These are phyloP conservation scores for Sequoiadendron giganteum DNA, from an alignment of 75 land plant species.

Conservation along the genomic window DNA sequence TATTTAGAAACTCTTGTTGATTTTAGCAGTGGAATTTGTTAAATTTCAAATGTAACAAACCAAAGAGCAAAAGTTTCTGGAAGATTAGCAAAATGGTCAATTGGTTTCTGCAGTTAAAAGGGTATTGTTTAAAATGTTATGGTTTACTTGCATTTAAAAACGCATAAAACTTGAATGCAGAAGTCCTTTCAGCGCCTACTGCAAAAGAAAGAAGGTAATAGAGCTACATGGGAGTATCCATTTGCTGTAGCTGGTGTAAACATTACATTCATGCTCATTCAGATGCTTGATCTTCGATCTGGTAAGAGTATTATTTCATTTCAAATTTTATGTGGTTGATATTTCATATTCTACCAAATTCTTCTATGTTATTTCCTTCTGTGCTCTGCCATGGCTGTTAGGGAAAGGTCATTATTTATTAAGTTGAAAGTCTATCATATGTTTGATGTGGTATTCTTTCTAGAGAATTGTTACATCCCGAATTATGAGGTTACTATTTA, in stretches of 20 bases:
- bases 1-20: not conserved
- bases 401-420: not conserved
- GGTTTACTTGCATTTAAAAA: not conserved
- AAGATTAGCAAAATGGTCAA: not conserved
- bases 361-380: not conserved
- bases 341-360: not conserved
- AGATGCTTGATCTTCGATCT: conserved; percentile 90
- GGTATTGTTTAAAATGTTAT: not conserved
- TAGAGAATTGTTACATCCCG: no score
- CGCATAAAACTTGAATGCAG: conserved; percentile 27
- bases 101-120: not conserved
- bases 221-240: conserved; percentile 95
- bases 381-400: not conserved
- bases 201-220: conserved; percentile 69
- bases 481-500: no score
- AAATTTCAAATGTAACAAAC: not conserved
- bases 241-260: conserved; percentile 99
- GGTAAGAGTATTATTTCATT: conserved; percentile 24
- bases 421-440: not conserved
- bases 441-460: conserved; percentile 1
- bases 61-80: not conserved
- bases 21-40: not conserved
- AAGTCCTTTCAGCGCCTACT: conserved; percentile 80
- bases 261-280: conserved; percentile 96
- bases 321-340: not conserved